Percentiles rank a stretch among this genome's conserved stretches.
Evolutionary conservation across 768 basidiomycete species (phyloP).

Genomic region (Punctularia strigosozonata): DNA sequence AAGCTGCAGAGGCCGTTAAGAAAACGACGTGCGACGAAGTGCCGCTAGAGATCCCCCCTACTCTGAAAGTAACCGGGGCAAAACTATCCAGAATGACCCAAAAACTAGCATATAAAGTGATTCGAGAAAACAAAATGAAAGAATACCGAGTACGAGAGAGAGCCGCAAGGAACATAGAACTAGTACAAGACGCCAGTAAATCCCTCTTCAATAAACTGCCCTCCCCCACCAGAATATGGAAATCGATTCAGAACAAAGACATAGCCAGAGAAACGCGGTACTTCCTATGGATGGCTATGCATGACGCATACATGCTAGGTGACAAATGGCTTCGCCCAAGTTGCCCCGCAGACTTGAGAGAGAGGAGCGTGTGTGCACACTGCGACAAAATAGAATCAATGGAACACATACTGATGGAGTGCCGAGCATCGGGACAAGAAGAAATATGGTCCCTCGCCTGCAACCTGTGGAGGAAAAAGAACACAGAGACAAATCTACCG

Average conservation of each 20-base stretch:
- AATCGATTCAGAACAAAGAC: conserved; percentile 5
- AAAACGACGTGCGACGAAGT: not conserved
- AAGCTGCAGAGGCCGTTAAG: not conserved
- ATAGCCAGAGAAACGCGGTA: conserved; percentile 4
- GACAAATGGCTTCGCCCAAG: conserved; percentile 7
- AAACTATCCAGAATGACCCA: not conserved
- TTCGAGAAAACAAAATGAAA: not conserved
- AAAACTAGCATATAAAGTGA: not conserved
- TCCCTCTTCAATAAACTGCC: not conserved
- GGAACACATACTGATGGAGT: conserved; percentile 13
- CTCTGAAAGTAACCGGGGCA: not conserved
- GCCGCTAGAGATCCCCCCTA: not conserved
- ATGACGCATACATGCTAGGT: conserved; percentile 12
- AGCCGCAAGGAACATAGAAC: not conserved
- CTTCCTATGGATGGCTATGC: conserved; percentile 11
- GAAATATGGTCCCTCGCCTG: conserved; percentile 8
- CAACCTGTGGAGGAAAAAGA: conserved; percentile 2
- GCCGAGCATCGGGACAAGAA: conserved; percentile 8
- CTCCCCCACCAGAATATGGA: conserved; percentile 3
- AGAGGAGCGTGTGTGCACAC: conserved; percentile 3
- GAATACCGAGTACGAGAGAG: not conserved
- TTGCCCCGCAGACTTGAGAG: conserved; percentile 1
- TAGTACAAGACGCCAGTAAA: not conserved
- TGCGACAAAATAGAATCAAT: conserved; percentile 9
- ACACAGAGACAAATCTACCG: not conserved